Evolutionary conservation across 208 protist species (phyloP).

Genomic region (Trichomonas gallinae): DNA sequence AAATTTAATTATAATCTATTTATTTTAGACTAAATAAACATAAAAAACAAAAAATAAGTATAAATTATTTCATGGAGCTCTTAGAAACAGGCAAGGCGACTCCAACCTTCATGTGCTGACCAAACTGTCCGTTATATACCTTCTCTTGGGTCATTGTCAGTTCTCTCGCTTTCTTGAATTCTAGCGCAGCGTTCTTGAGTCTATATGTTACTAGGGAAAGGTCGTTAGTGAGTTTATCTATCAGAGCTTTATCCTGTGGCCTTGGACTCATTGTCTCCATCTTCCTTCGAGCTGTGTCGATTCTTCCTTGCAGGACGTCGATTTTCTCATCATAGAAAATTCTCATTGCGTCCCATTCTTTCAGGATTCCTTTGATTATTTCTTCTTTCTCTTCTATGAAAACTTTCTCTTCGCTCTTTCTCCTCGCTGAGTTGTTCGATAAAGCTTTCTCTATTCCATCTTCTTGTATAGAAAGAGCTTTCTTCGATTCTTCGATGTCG

Average conservation of each 20-base stretch:
- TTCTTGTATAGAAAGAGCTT: neutral
- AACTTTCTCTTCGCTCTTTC: neutral
- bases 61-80: neutral
- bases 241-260: neutral
- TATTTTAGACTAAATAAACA: no score
- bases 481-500: neutral
- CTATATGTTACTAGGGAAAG: neutral
- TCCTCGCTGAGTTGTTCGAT: neutral
- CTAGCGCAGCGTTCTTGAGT: neutral
- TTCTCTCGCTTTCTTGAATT: neutral
- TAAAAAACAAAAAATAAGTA: no score
- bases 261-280: neutral
- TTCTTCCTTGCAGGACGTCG: neutral
- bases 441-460: neutral
- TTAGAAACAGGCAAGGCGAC: neutral
- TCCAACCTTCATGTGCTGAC: neutral
- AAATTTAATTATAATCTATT: no score
- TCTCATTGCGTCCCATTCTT: neutral
- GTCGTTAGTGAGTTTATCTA: neutral
- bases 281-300: neutral
- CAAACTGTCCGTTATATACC: neutral
- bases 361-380: neutral
- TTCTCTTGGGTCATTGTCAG: neutral
- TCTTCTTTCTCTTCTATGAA: neutral
- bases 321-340: constrained; percentile 7